These are phyloP conservation scores for Halophytophthora polymorphica DNA, from an alignment of 352 stramenopile genomes.

Conservation along the genomic window DNA sequence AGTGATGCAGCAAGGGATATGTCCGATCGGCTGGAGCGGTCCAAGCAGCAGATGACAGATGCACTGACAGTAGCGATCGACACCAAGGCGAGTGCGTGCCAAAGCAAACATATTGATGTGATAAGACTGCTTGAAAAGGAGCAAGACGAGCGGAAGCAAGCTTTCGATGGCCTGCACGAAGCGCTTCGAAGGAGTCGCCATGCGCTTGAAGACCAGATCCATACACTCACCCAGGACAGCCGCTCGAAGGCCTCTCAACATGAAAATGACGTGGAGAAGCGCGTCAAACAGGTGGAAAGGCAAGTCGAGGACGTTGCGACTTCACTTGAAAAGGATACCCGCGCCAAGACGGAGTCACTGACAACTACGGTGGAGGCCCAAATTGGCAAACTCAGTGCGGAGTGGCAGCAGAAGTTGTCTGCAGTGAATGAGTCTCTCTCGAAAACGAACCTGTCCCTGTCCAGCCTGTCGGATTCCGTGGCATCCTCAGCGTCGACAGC, in stretches of 20 bases:
- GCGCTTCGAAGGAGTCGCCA: conserved; percentile 40
- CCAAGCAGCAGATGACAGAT: conserved; percentile 15
- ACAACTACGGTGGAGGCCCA: conserved; percentile 11
- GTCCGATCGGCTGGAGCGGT: conserved; percentile 14
- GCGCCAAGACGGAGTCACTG: conserved; percentile 8
- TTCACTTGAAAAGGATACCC: conserved; percentile 16
- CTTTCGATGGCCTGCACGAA: conserved; percentile 37
- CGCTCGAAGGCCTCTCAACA: conserved; percentile 29
- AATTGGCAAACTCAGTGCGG: conserved; percentile 3
- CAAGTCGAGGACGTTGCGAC: conserved; percentile 8
- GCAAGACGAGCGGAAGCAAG: conserved; percentile 43
- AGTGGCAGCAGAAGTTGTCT: conserved; percentile 25
- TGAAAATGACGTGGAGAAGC: conserved; percentile 30
- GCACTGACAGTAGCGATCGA: conserved; percentile 21
- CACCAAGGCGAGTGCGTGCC: conserved; percentile 16
- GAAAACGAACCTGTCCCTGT: conserved; percentile 12
- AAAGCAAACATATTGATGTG: conserved; percentile 31
- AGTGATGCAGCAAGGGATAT: conserved; percentile 8
- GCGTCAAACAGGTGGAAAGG: conserved; percentile 32
- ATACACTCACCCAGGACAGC: conserved; percentile 34
- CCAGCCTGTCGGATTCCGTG: conserved; percentile 17
- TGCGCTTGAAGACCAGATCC: conserved; percentile 46
- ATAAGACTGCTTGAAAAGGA: conserved; percentile 38
- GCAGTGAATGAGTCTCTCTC: conserved; percentile 24
- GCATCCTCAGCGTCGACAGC: not conserved